These are phyloP conservation scores for Pythium biforme DNA, from an alignment of 352 stramenopile genomes.

Conservation along the genomic window DNA sequence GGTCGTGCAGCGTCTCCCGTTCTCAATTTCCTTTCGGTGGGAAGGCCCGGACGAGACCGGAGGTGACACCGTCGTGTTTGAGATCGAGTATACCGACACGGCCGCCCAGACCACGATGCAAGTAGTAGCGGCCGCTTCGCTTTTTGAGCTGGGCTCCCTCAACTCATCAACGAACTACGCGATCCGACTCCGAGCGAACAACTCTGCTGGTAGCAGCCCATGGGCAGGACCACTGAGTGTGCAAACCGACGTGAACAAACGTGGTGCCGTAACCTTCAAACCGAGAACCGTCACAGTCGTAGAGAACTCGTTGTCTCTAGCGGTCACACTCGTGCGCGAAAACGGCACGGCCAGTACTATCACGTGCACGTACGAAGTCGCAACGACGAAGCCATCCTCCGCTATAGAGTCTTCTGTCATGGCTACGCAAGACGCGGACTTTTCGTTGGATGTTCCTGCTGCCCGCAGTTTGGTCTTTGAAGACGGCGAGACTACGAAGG, in stretches of 20 bases:
- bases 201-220: conserved; percentile 35
- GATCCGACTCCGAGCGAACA: conserved; percentile 35
- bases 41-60: conserved; percentile 37
- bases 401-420: not conserved
- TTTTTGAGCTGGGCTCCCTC: conserved; percentile 30
- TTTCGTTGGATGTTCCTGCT: conserved; percentile 21
- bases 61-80: conserved; percentile 37
- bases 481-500: conserved; percentile 34
- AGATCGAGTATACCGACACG: conserved; percentile 32
- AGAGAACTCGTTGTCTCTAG: conserved; percentile 40
- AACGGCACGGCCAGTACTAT: conserved; percentile 49
- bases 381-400: conserved; percentile 5
- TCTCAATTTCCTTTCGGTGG: conserved; percentile 44
- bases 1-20: conserved; percentile 23
- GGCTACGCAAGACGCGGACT: conserved; percentile 37
- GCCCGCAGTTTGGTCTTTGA: conserved; percentile 34
- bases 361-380: conserved; percentile 36
- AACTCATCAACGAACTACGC: conserved; percentile 37
- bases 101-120: not conserved
- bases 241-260: conserved; percentile 47
- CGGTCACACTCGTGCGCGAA: conserved; percentile 39
- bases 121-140: not conserved
- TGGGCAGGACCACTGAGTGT: conserved; percentile 33
- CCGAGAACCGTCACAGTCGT: conserved; percentile 27
- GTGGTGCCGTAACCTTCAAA: conserved; percentile 36